Evolutionary conservation across 2,329 filamentous ascomycete species (phyloP), one percentile per base, ranked within the genome.

Genomic region (Canariomyces notabilis): DNA sequence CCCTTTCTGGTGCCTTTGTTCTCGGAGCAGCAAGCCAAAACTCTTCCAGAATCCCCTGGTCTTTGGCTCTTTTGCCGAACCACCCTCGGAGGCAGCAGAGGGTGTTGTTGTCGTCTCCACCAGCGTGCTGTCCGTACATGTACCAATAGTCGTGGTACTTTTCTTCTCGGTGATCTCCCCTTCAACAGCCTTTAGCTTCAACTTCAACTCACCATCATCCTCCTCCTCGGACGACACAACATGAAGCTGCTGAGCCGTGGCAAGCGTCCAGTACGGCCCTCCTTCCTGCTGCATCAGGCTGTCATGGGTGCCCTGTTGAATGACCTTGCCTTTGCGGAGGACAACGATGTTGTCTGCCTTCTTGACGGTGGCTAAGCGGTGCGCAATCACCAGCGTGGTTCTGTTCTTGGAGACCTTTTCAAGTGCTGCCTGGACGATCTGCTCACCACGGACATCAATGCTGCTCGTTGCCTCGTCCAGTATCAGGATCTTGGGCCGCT

Each of bases 341-440:
- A 93, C 87, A 5, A 91, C 69, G 44, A 94, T 93, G 26, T 82
- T 79, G 58, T 93, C 83, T 1, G 87, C 87, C 53, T 85, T 81
- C 61, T 80, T 82, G 53, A 88, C 82, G 0, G 84, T 88, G 0
- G 81, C 83, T 2, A 89, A 69, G 2, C 85, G 75, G 64, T 89
- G 84, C 0, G 87, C 85, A 56, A 90, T 83, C 76, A 34, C 76
- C 3, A 63, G 52, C 1, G 60, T 62, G 2, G 60, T 63, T 20
- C 60, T 44, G 42, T 58, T 43, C 15, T 57, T 54, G 1, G 59
- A 57, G 1, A 58, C 59, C 19, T 54, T 58, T 36, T 63, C 59
- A 29, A 63, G 45, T 3, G 59, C 59, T 2, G 56, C 57, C 40
- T 63, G 60, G 11, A 63, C 59, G 23, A 58, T 54, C 29, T 60